Evolutionary conservation across 2,329 filamentous ascomycete species (phyloP).

Genomic region (Diaporthe caulivora): DNA sequence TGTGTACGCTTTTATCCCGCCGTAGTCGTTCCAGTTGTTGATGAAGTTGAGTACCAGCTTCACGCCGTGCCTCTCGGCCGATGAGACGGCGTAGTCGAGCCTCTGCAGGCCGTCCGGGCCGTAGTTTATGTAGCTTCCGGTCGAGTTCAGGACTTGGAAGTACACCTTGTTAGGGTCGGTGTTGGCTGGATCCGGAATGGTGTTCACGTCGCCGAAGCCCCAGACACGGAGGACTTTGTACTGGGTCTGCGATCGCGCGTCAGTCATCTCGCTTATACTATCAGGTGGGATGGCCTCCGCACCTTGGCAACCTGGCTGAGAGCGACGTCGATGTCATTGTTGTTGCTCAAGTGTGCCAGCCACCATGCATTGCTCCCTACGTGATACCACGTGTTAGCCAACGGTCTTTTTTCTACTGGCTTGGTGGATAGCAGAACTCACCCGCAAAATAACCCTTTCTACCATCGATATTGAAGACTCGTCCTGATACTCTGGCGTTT

Average conservation of each 20-base stretch:
- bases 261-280: not conserved
- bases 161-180: conserved; percentile 54
- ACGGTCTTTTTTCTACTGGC: not conserved
- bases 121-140: conserved; percentile 71
- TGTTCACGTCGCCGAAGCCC: conserved; percentile 72
- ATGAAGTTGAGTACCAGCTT: conserved; percentile 76
- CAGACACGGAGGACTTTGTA: conserved; percentile 71
- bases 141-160: conserved; percentile 66
- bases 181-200: conserved; percentile 45
- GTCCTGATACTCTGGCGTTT: conserved; percentile 35
- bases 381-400: no score
- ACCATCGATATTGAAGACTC: conserved; percentile 33
- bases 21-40: conserved; percentile 79
- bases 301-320: conserved; percentile 39
- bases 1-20: conserved; percentile 71
- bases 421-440: not conserved
- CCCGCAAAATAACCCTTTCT: conserved; percentile 35
- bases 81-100: conserved; percentile 73
- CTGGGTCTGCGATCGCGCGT: conserved; percentile 57
- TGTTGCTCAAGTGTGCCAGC: conserved; percentile 54
- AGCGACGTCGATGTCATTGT: conserved; percentile 65
- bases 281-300: not conserved
- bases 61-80: conserved; percentile 69
- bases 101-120: conserved; percentile 72
- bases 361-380: conserved; percentile 39